Base-by-base conservation (phyloP, 345 rosid genomes). In the Pistacia integerrima region DNA sequence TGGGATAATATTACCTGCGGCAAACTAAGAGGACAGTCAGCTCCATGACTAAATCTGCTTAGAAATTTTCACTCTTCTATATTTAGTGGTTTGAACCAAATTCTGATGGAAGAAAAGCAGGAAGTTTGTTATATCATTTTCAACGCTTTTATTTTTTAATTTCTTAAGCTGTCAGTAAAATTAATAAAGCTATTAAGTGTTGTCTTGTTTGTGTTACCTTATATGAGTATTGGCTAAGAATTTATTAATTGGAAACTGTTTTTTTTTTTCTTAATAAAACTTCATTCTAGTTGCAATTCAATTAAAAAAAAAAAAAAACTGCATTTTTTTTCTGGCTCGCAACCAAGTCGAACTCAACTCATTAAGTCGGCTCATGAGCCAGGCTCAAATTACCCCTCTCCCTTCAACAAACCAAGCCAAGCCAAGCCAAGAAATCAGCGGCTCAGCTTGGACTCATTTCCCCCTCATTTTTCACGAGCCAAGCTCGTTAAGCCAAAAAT, bases 211-310 rank as follows among this genome's bases (percentile, higher is more conserved):
- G 59, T 38, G 4, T 35, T 33, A 55, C 20, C 61, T 30, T 65
- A 33, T 70, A 4, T 11, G 56, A 70, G 33, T 60, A 22, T 51
- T 55, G 6, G 33, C 38, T 55, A 20, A 25, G 22, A 30, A 64
- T 33, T 12, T 36, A 46, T 17, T 33, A 56, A 69, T 76, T 16
- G 17, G 20, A 25, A 0, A 48, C 33, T 60, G 69, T 30, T 20
- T 82, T 70, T 30, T 79, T 67, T 76, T 22, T 76, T 33, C 46
- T 28, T 33, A 17, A 63, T 36, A 30, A 33, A 46, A 64, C 3
- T 57, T 57, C 60, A 25, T 55, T 13, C 46, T 20, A 20, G 18
- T 22, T 56, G 65, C 18, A 64, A 20, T n/a, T 49, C 13, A 22
- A 68, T 77, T 0, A 22, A 22, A 22, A 22, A 22, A 22, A 22